These are phyloP conservation scores for Fusarium sp. DNA, from an alignment of 2,329 filamentous ascomycete species.

Conservation along the genomic window DNA sequence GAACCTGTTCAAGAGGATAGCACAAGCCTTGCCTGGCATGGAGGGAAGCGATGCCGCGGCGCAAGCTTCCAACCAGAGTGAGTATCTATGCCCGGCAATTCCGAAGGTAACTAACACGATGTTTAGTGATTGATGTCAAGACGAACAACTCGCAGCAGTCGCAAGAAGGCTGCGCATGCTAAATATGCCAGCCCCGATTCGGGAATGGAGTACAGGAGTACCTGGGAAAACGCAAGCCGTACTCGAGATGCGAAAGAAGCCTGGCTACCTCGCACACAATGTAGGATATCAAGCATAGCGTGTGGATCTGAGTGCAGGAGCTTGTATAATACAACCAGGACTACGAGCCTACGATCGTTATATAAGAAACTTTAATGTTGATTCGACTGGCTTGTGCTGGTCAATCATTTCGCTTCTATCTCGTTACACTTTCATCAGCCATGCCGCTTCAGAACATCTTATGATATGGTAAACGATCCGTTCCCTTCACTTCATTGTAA, in stretches of 20 bases:
- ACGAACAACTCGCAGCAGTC: conserved; percentile 76
- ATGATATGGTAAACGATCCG: neutral
- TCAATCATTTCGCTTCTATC: conserved; percentile 30
- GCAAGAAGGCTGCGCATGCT: conserved; percentile 75
- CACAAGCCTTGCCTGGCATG: conserved; percentile 97
- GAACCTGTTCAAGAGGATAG: conserved; percentile 96
- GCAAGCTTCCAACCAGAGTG: conserved; percentile 80
- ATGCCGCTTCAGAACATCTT: neutral
- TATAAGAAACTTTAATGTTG: conserved; percentile 46
- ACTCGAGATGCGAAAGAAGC: conserved; percentile 30
- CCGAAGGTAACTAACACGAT: conserved; percentile 23
- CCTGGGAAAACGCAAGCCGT: conserved; percentile 36
- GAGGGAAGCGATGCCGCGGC: conserved; percentile 86
- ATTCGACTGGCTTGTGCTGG: conserved; percentile 21
- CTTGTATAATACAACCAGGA: conserved; percentile 51
- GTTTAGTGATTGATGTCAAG: conserved; percentile 90
- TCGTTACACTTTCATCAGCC: conserved; percentile 1
- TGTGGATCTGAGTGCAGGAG: conserved; percentile 45
- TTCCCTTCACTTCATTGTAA: neutral
- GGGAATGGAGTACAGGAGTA: conserved; percentile 42
- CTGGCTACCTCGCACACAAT: conserved; percentile 31
- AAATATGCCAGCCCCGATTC: conserved; percentile 32
- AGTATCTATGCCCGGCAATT: conserved; percentile 49
- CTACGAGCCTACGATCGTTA: conserved; percentile 49
- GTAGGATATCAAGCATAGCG: conserved; percentile 49